These are phyloP conservation scores for Trichoderma polysporum DNA, from an alignment of 2,329 filamentous ascomycete species.

Conservation along the genomic window DNA sequence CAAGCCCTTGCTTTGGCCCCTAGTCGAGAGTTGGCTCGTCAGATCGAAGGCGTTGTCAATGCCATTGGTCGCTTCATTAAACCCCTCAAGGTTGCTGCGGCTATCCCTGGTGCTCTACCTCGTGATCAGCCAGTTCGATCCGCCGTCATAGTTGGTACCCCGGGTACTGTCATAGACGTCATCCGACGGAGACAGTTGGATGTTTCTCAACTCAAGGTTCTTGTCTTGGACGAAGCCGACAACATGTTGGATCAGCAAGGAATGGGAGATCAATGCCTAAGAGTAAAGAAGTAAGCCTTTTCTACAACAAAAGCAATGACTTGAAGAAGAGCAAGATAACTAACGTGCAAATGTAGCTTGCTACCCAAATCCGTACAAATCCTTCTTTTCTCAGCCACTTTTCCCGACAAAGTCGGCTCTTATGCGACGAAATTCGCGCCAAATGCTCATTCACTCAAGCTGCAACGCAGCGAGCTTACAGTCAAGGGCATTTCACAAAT, in stretches of 20 bases:
- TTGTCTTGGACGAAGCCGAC: slow-evolving; percentile 95
- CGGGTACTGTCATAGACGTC: slow-evolving; percentile 87
- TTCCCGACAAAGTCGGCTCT: slow-evolving; percentile 79
- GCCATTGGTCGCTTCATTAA: slow-evolving; percentile 83
- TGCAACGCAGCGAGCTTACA: slow-evolving; percentile 87
- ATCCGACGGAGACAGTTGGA: slow-evolving; percentile 77
- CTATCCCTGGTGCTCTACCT: slow-evolving; percentile 74
- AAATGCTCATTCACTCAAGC: slow-evolving; percentile 79
- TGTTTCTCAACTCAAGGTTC: slow-evolving; percentile 67
- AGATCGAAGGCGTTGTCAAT: slow-evolving; percentile 83
- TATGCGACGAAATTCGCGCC: slow-evolving; percentile 87
- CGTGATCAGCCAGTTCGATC: slow-evolving; percentile 68
- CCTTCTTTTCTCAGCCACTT: slow-evolving; percentile 92
- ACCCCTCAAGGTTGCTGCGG: slow-evolving; percentile 72
- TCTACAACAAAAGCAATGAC: neutral
- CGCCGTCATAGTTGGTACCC: slow-evolving; percentile 87
- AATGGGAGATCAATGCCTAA: slow-evolving; percentile 89
- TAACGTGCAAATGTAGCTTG: slow-evolving; percentile 49
- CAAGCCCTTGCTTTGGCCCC: slow-evolving; percentile 90
- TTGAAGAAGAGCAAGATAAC: neutral
- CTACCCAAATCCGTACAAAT: slow-evolving; percentile 77
- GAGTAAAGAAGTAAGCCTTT: slow-evolving; percentile 70
- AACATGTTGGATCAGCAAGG: slow-evolving; percentile 98
- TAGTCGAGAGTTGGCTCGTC: slow-evolving; percentile 89
- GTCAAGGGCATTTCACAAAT: slow-evolving; percentile 98